Conservation (phyloP, 768 basidiomycete genomes). For the Butyriboletus loyo region DNA sequence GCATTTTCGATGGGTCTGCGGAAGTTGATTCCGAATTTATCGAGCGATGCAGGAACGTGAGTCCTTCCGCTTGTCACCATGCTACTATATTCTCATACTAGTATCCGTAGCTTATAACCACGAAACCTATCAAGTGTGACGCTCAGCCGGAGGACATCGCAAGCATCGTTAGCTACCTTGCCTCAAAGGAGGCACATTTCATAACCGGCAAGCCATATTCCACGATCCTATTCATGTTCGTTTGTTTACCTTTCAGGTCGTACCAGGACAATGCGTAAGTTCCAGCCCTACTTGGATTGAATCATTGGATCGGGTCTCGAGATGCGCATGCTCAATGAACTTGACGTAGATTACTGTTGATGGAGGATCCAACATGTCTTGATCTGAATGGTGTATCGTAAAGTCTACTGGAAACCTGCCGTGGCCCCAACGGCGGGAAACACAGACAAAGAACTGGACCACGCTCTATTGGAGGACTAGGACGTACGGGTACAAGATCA, state of each 20-base stretch:
- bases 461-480: no score
- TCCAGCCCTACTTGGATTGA: background rate
- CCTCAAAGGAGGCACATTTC: slow-evolving; percentile 33
- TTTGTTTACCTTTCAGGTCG: background rate
- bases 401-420: no score
- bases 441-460: no score
- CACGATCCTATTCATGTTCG: background rate
- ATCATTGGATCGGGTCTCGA: background rate
- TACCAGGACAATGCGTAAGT: slow-evolving; percentile 12
- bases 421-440: no score
- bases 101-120: background rate
- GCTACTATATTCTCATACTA: no score
- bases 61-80: background rate
- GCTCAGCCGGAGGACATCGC: slow-evolving; percentile 34
- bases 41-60: background rate
- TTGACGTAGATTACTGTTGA: slow-evolving; percentile 5
- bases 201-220: slow-evolving; percentile 29
- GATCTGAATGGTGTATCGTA: background rate
- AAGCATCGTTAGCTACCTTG: slow-evolving; percentile 32
- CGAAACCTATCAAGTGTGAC: slow-evolving; percentile 8
- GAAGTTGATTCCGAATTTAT: background rate
- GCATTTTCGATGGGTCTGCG: background rate
- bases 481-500: no score
- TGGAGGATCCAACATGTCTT: slow-evolving; percentile 6
- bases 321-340: background rate